Base-by-base conservation (phyloP, 805 yeast species). In the Grigorovia yakushimaensis region DNA sequence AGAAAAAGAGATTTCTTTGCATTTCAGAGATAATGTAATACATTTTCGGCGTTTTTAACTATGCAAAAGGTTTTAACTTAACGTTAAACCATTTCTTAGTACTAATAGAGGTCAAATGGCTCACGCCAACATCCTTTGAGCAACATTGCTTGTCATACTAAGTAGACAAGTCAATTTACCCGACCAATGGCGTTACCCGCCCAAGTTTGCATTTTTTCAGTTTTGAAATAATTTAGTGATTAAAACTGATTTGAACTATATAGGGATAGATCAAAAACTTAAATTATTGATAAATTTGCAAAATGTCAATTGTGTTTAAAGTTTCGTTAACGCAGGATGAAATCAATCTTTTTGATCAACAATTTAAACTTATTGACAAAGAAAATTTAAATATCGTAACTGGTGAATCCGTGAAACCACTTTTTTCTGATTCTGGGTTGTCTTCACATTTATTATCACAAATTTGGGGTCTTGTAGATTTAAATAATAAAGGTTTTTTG, bases 381-480 rank as follows among this genome's bases (percentile, higher is more conserved):
- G 93, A 85, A 56, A 73, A 75, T 41, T 68, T 83, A 41, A 96
- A 96, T 5, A 73, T 83, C 27, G 84, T 91, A 49, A 84, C 96
- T 3, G 98, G 98, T 35, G 89, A 84, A 37, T 79, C 82, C 38
- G 86, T 95, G 11, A 78, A 93, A 54, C 74, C 87, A 11, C 72
- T 94, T 6, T 80, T 93, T 53, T 95, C 88, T 57, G 84, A 84
- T 49, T 81, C 94, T 3, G 94, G 95, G 1, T 73, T 93, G 43
- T 81, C 93, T 5, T 82, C 94, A 3, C 72, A 81, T 17, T 69
- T 77, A 27, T 72, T 93, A 35, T 95, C 96, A 9, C 93, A 88
- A 65, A 82, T 93, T 52, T 93, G 98, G 98, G 89, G 85, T 64
- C 63, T 84, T 35, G 88, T 96, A n/a, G 99, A 93, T 67, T 76